Conservation (phyloP, 208 protist species). For the Entamoeba dispar region DNA sequence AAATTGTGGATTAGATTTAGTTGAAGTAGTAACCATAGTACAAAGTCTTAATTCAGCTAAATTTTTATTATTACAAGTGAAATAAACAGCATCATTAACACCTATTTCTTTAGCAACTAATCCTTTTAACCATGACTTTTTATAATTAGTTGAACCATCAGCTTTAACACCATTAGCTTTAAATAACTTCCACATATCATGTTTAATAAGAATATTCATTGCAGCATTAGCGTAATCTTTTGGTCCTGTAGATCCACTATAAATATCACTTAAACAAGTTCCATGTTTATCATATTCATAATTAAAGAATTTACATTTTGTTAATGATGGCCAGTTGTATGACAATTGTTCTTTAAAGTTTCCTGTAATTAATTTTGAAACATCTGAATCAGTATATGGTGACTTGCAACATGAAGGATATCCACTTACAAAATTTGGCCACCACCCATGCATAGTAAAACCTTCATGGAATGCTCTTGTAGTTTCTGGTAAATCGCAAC, state of each 20-base stretch:
- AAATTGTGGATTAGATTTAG: neutral
- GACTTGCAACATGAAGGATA: neutral
- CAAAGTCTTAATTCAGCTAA: neutral
- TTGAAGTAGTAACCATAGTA: neutral
- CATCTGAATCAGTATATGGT: neutral
- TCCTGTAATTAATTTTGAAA: neutral
- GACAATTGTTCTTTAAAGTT: neutral
- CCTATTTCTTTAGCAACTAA: neutral
- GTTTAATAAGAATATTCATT: neutral
- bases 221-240: neutral
- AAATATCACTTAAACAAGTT: neutral
- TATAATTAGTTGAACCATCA: neutral
- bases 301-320: neutral
- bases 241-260: neutral
- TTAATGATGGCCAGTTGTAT: neutral
- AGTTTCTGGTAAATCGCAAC: neutral
- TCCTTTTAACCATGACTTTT: neutral
- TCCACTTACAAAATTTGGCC: neutral
- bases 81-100: neutral
- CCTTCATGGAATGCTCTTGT: neutral
- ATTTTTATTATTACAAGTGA: neutral
- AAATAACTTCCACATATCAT: neutral
- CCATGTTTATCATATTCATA: neutral
- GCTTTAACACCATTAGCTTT: neutral
- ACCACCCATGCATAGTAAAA: neutral